phyloP scores from a whole-genome alignment of 179 eudicot genomes.

The Vitellaria paradoxa region DNA sequence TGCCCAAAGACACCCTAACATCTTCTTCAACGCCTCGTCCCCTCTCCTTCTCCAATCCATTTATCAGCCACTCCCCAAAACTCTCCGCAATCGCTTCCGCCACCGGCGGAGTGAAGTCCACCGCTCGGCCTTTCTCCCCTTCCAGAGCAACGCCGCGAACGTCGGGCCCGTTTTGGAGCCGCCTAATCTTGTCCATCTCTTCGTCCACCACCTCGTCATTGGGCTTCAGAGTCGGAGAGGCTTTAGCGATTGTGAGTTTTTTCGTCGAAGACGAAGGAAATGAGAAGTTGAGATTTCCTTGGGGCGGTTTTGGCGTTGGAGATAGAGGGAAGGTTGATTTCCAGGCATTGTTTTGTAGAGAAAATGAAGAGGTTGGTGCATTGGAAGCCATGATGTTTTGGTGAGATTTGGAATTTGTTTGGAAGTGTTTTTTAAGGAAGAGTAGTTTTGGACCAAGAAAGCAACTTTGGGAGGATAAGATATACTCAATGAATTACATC shows the following conservation, averaged over 20 bases:
- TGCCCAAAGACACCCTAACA: constrained; percentile 67
- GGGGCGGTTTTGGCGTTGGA: constrained; percentile 15
- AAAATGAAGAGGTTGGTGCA: constrained; percentile 25
- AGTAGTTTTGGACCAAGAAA: constrained; percentile 20
- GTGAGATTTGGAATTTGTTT: constrained; percentile 2
- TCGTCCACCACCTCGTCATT: constrained; percentile 47
- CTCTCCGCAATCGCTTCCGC: constrained; percentile 93
- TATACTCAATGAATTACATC: constrained; percentile 26
- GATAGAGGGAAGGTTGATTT: constrained; percentile 17
- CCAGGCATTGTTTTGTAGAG: constrained; percentile 11
- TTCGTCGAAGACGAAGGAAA: constrained; percentile 17
- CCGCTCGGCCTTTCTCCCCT: constrained; percentile 71
- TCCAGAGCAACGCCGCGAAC: constrained; percentile 83
- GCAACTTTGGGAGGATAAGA: constrained; percentile 27
- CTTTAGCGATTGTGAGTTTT: not conserved
- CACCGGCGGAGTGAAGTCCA: constrained; percentile 68
- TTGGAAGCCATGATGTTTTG: constrained; percentile 29
- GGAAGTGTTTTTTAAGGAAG: not conserved
- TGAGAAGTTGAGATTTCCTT: constrained; percentile 13
- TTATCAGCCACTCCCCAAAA: constrained; percentile 77
- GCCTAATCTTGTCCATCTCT: constrained; percentile 62
- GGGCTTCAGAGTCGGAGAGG: constrained; percentile 25
- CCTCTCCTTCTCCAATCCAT: constrained; percentile 24
- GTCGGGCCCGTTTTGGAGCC: constrained; percentile 93
- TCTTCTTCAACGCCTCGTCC: constrained; percentile 14